phyloP scores from a whole-genome alignment of 2,329 filamentous ascomycete species.

The Aspergillus cejpii region DNA sequence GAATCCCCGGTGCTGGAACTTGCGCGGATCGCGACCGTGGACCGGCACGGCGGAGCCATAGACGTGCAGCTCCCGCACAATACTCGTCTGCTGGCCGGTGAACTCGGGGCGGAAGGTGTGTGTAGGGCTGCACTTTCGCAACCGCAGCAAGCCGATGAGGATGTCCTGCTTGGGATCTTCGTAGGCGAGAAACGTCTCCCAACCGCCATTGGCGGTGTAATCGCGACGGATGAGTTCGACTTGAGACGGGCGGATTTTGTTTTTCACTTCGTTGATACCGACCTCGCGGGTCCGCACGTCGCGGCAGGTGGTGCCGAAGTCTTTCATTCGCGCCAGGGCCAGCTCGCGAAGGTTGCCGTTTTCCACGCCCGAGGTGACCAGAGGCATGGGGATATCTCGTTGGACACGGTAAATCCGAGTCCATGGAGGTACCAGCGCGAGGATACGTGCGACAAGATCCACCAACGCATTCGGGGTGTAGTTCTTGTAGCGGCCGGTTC shows the following conservation, averaged over 20 bases:
- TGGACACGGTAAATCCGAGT: slow-evolving; percentile 98
- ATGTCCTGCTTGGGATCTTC: slow-evolving; percentile 99
- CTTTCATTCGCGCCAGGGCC: slow-evolving; percentile 95
- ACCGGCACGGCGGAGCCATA: slow-evolving; percentile 97
- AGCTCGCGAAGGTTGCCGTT: slow-evolving; percentile 94
- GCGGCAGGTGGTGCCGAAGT: slow-evolving; percentile 93
- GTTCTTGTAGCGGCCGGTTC: slow-evolving; percentile 94
- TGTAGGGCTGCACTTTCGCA: slow-evolving; percentile 83
- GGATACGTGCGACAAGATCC: slow-evolving; percentile 90
- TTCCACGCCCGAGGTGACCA: slow-evolving; percentile 97
- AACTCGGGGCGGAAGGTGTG: slow-evolving; percentile 91
- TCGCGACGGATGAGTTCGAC: slow-evolving; percentile 91
- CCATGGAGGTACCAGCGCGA: slow-evolving; percentile 93
- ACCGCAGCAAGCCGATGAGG: slow-evolving; percentile 77
- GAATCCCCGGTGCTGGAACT: slow-evolving; percentile 98
- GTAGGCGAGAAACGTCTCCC: slow-evolving; percentile 97
- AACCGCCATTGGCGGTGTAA: slow-evolving; percentile 90
- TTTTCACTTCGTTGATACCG: slow-evolving; percentile 97
- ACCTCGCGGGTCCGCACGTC: slow-evolving; percentile 95
- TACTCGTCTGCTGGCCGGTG: slow-evolving; percentile 74
- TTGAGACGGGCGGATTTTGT: slow-evolving; percentile 94
- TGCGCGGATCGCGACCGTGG: slow-evolving; percentile 86
- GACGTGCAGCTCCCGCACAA: slow-evolving; percentile 91
- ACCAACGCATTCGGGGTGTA: slow-evolving; percentile 97
- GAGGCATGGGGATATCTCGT: slow-evolving; percentile 97